Conservation (phyloP, 2,329 filamentous ascomycete species). For the Lasiodiplodia sp. region DNA sequence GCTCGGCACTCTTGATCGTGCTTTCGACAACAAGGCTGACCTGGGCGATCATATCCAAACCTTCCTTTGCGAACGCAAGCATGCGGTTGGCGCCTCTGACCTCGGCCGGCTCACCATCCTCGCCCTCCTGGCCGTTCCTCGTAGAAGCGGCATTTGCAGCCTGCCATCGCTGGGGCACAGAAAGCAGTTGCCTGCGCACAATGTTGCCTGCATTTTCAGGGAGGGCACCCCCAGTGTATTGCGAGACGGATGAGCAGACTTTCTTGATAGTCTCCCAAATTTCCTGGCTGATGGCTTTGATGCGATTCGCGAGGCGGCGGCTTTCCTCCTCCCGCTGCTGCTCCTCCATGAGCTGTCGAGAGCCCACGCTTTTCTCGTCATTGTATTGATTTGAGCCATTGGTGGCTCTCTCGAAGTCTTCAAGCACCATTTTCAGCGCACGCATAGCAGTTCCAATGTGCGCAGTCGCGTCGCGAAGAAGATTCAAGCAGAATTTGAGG, state of each 20-base stretch:
- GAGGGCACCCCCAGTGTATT: slow-evolving; percentile 88
- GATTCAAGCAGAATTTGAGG: slow-evolving; percentile 82
- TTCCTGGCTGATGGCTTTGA: slow-evolving; percentile 67
- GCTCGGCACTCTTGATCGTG: slow-evolving; percentile 88
- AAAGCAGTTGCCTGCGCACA: slow-evolving; percentile 83
- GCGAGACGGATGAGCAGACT: slow-evolving; percentile 84
- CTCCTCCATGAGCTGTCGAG: slow-evolving; percentile 27
- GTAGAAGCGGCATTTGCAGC: slow-evolving; percentile 63
- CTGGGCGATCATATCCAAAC: slow-evolving; percentile 92
- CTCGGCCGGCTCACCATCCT: slow-evolving; percentile 47
- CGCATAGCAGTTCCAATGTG: slow-evolving; percentile 79
- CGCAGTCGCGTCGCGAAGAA: slow-evolving; percentile 81
- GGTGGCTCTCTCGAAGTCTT: slow-evolving; percentile 74
- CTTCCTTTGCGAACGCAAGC: slow-evolving; percentile 85
- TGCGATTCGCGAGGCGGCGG: slow-evolving; percentile 75
- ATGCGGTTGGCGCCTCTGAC: slow-evolving; percentile 74
- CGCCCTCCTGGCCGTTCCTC: slow-evolving; percentile 35
- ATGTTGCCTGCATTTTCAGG: slow-evolving; percentile 86
- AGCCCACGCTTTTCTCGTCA: slow-evolving; percentile 34
- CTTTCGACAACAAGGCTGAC: slow-evolving; percentile 87
- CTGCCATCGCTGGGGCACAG: slow-evolving; percentile 82
- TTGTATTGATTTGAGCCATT: slow-evolving; percentile 33
- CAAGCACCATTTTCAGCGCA: slow-evolving; percentile 75
- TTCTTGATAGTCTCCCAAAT: slow-evolving; percentile 69
- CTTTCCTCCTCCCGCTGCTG: slow-evolving; percentile 23